A percentile compares a stretch with the other conserved stretches of the same genome.
phyloP scores from a whole-genome alignment of 2,329 filamentous ascomycete species.

The Colletotrichum truncatum region DNA sequence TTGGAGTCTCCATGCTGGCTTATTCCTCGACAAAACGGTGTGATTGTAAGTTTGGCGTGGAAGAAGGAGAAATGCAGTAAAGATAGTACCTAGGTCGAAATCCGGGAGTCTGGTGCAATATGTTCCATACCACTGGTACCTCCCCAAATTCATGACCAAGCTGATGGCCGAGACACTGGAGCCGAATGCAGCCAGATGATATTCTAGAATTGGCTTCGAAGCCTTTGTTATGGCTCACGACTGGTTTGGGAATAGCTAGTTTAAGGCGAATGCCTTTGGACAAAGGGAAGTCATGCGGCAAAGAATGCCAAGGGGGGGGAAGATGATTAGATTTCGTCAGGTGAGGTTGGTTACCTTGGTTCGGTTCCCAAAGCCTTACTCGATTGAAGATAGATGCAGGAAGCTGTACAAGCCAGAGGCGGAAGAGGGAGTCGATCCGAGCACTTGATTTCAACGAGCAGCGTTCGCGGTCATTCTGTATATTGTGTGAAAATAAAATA shows the following conservation, averaged over 20 bases:
- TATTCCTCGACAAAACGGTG: neutral
- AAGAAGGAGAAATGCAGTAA: neutral
- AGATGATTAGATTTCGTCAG: slow-evolving; percentile 2
- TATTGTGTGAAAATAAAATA: neutral
- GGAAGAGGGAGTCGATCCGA: neutral
- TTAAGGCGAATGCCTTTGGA: slow-evolving; percentile 5
- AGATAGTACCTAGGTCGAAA: slow-evolving; percentile 9
- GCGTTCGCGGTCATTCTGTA: neutral
- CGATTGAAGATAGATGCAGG: neutral
- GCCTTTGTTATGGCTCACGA: slow-evolving; percentile 6
- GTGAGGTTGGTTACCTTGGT: neutral
- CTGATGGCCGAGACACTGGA: slow-evolving; percentile 10
- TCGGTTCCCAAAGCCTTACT: neutral
- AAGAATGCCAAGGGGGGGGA: slow-evolving; percentile 2
- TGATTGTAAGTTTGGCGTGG: neutral
- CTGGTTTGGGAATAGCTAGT: slow-evolving; percentile 25
- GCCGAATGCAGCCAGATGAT: slow-evolving; percentile 18
- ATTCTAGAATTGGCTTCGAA: slow-evolving; percentile 25
- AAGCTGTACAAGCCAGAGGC: neutral
- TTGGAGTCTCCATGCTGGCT: slow-evolving; percentile 21
- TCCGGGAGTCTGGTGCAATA: slow-evolving; percentile 27
- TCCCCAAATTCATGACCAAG: slow-evolving; percentile 20
- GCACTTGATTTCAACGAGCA: neutral
- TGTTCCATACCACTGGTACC: slow-evolving; percentile 27
- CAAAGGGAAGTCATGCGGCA: slow-evolving; percentile 13